phyloP scores from a whole-genome alignment of 2,329 filamentous ascomycete species.

The Cladosporium sp. region DNA sequence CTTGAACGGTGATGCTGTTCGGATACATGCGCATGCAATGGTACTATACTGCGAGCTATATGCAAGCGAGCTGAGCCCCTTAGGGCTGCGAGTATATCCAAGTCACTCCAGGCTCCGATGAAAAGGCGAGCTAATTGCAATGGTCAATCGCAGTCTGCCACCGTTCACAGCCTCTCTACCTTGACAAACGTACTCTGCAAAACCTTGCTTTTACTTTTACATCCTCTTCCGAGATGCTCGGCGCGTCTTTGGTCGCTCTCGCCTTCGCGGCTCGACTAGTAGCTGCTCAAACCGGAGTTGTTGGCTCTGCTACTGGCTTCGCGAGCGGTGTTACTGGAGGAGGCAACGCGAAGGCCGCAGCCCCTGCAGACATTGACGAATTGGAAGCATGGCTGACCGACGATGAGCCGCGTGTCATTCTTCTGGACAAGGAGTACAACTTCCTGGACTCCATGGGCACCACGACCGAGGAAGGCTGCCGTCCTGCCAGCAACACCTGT shows the following conservation, averaged over 20 bases:
- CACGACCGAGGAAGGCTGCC: conserved; percentile 41
- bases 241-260: neutral
- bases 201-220: too few species aligned
- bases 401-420: conserved; percentile 49
- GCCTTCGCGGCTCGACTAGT: neutral
- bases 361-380: conserved; percentile 40
- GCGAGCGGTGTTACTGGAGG: conserved; percentile 55
- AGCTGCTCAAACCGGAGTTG: conserved; percentile 16
- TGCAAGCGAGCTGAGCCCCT: too few species aligned
- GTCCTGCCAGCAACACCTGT: conserved; percentile 52
- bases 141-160: too few species aligned
- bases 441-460: conserved; percentile 41
- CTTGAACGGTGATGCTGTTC: too few species aligned
- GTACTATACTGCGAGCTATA: too few species aligned
- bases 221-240: too few species aligned
- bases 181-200: too few species aligned
- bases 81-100: too few species aligned
- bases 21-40: too few species aligned
- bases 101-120: too few species aligned
- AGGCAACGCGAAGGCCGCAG: conserved; percentile 47
- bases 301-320: conserved; percentile 42
- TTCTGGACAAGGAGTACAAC: conserved; percentile 50
- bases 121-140: too few species aligned
- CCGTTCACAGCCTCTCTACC: too few species aligned
- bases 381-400: conserved; percentile 55